These are phyloP conservation scores for Trametes cubensis DNA, from an alignment of 768 basidiomycete genomes.

Conservation along the genomic window DNA sequence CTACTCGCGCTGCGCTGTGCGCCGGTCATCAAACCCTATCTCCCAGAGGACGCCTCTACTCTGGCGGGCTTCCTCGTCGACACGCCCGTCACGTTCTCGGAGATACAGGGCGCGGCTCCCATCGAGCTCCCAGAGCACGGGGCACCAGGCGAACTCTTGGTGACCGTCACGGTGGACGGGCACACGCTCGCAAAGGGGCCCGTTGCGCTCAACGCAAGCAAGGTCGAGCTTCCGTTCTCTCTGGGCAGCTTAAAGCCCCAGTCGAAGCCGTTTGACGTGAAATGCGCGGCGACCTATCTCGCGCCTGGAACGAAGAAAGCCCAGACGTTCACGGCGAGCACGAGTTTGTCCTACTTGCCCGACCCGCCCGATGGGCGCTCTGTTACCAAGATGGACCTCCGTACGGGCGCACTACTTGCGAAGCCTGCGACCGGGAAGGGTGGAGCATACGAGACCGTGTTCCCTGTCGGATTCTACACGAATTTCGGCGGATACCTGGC, in stretches of 20 bases:
- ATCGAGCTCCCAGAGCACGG: conserved; percentile 31
- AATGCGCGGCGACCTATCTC: conserved; percentile 39
- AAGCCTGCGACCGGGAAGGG: conserved; percentile 34
- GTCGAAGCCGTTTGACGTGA: conserved; percentile 35
- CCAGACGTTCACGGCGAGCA: conserved; percentile 38
- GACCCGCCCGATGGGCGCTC: conserved; percentile 38
- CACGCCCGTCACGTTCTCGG: conserved; percentile 39
- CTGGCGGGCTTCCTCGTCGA: conserved; percentile 42
- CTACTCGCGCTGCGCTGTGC: conserved; percentile 51
- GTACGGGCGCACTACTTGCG: conserved; percentile 47
- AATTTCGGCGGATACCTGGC: conserved; percentile 57
- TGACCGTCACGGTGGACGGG: conserved; percentile 38
- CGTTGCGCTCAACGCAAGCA: conserved; percentile 44
- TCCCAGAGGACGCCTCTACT: conserved; percentile 42
- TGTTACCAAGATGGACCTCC: conserved; percentile 52
- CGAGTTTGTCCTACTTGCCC: conserved; percentile 45
- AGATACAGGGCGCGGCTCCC: conserved; percentile 39
- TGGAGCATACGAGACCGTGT: conserved; percentile 40
- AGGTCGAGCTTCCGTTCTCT: conserved; percentile 39
- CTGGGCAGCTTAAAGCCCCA: conserved; percentile 36
- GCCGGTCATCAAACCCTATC: conserved; percentile 51
- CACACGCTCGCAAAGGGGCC: conserved; percentile 28
- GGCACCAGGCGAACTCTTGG: conserved; percentile 21
- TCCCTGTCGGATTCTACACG: conserved; percentile 80
- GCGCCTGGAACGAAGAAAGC: conserved; percentile 9